phyloP scores from a whole-genome alignment of 352 stramenopile species.

The Pythium apleroticum region DNA sequence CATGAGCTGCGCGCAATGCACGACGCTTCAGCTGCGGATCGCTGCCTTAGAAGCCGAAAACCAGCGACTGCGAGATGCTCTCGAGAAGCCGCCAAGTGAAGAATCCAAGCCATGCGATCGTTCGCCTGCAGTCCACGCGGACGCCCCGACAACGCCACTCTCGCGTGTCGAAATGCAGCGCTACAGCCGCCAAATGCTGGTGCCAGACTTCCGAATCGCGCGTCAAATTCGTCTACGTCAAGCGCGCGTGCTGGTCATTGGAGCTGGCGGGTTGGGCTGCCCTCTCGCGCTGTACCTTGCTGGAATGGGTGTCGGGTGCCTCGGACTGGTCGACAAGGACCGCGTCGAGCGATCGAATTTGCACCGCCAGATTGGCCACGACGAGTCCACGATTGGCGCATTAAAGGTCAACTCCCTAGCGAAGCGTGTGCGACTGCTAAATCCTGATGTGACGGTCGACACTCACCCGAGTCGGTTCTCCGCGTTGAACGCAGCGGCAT shows the following conservation, averaged over 20 bases:
- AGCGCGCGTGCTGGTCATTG: conserved; percentile 89
- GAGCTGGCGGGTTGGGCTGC: conserved; percentile 95
- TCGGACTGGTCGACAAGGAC: conserved; percentile 96
- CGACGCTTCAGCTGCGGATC: conserved; percentile 27
- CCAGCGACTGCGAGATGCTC: conserved; percentile 21
- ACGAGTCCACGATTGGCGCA: conserved; percentile 66
- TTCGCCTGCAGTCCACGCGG: background rate
- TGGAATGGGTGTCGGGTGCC: conserved; percentile 90
- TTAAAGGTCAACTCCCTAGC: conserved; percentile 92
- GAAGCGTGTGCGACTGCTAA: conserved; percentile 50
- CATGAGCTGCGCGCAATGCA: conserved; percentile 31
- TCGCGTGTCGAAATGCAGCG: conserved; percentile 62
- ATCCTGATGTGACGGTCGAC: conserved; percentile 79
- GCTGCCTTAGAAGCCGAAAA: conserved; percentile 32
- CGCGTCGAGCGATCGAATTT: conserved; percentile 95
- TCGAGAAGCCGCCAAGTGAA: background rate
- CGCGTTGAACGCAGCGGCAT: conserved; percentile 71
- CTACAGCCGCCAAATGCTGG: conserved; percentile 95
- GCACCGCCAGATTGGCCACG: conserved; percentile 96
- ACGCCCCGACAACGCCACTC: conserved; percentile 37
- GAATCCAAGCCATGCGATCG: background rate
- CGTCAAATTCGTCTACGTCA: conserved; percentile 85
- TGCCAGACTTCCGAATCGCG: conserved; percentile 88
- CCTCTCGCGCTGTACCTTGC: conserved; percentile 95
- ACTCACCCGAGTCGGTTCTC: conserved; percentile 57